These are phyloP conservation scores for Solanum gandarillasii DNA, from an alignment of 257 asterid species.

Conservation along the genomic window DNA sequence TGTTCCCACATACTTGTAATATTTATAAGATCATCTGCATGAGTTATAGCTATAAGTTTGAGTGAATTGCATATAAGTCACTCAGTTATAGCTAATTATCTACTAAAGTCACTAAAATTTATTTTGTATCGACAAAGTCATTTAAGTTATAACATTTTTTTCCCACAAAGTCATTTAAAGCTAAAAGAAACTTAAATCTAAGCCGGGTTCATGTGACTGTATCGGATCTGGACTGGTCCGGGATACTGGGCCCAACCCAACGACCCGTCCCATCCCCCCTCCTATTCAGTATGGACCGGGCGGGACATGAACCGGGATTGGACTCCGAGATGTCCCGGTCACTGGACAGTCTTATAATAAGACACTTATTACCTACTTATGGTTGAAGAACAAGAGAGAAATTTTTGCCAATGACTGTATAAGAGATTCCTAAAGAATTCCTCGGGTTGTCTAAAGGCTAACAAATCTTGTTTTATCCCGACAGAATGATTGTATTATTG, in stretches of 20 bases:
- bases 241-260: neutral
- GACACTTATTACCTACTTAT: neutral
- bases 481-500: too few relatives aligned
- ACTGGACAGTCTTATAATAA: neutral
- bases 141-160: neutral
- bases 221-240: neutral
- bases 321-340: neutral
- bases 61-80: neutral
- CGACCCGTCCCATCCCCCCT: neutral
- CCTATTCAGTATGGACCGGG: neutral
- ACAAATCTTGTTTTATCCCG: neutral
- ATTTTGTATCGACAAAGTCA: neutral
- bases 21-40: neutral
- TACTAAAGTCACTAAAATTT: neutral
- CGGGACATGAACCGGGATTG: neutral
- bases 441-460: neutral
- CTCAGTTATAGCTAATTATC: neutral
- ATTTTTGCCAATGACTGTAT: neutral
- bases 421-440: neutral
- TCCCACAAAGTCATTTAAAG: neutral
- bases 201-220: neutral
- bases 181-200: neutral
- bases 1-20: neutral
- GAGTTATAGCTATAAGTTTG: neutral
- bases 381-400: neutral